Conservation (phyloP, 176 grass and related monocot species). For the Carex littledalei region DNA sequence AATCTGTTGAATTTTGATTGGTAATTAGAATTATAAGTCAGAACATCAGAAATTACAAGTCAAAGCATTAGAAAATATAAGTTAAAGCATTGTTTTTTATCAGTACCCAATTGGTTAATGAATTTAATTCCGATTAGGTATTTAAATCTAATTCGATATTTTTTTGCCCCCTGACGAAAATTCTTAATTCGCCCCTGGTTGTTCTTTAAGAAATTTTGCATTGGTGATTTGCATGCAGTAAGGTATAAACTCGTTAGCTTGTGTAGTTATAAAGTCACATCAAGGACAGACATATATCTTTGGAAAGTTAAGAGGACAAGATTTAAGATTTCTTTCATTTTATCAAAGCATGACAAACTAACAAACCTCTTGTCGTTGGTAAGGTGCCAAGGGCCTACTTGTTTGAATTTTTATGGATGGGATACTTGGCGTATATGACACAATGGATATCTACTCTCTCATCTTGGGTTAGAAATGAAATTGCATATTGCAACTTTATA, state of each 20-base stretch:
- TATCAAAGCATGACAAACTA: slow-evolving; percentile 22
- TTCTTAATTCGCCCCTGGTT: background rate
- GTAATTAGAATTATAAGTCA: no score
- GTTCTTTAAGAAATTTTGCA: background rate
- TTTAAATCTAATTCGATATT: no score
- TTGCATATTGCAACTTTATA: no score
- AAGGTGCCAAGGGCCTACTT: background rate
- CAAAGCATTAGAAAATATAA: no score
- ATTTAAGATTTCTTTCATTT: background rate
- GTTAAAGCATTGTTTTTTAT: no score
- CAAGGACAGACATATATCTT: background rate
- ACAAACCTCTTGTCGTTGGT: slow-evolving; percentile 22
- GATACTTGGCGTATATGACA: background rate
- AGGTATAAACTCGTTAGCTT: slow-evolving; percentile 16
- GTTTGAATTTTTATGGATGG: background rate
- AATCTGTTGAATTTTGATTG: no score
- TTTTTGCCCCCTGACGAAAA: no score
- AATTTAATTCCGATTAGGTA: no score
- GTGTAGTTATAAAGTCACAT: slow-evolving; percentile 9
- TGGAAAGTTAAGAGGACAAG: background rate
- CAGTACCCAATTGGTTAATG: no score
- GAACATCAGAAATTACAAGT: no score
- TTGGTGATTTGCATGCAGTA: background rate
- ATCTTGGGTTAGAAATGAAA: background rate
- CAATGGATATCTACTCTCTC: background rate